Evolutionary conservation across 2,329 filamentous ascomycete genomes (phyloP).

Genomic region (Phialophora verrucosa): DNA sequence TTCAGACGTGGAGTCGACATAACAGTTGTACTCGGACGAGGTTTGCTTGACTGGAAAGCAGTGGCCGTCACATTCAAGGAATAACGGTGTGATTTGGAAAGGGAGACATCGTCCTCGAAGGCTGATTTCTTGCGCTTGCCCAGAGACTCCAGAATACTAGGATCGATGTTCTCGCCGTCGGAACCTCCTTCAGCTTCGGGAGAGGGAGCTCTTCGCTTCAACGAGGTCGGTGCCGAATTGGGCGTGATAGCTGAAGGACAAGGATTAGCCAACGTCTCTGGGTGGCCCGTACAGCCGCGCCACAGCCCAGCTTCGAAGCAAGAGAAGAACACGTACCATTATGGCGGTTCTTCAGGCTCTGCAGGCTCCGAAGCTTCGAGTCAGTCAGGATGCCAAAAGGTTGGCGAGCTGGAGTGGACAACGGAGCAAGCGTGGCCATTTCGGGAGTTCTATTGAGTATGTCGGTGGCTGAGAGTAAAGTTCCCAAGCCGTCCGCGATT

Average conservation of each 20-base stretch:
- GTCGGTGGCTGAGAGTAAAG: conserved; percentile 3
- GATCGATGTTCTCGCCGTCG: conserved; percentile 66
- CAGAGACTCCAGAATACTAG: conserved; percentile 56
- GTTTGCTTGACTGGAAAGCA: conserved; percentile 18
- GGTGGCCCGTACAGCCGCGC: neutral
- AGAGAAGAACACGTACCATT: conserved; percentile 54
- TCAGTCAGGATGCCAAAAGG: conserved; percentile 44
- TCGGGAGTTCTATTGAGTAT: neutral
- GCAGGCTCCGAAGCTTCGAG: conserved; percentile 42
- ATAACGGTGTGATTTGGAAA: conserved; percentile 58
- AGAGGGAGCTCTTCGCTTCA: conserved; percentile 55
- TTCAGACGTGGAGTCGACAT: conserved; percentile 36
- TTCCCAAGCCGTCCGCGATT: neutral
- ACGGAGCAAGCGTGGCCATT: conserved; percentile 42
- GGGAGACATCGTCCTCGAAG: conserved; percentile 42
- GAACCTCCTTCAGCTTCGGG: conserved; percentile 51
- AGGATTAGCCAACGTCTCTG: conserved; percentile 20
- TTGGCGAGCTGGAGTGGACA: conserved; percentile 41
- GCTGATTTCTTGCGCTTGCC: conserved; percentile 51
- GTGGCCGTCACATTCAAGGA: conserved; percentile 48
- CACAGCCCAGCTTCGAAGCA: neutral
- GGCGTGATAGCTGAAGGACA: conserved; percentile 35
- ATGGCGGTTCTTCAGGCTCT: conserved; percentile 46
- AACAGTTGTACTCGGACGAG: conserved; percentile 28
- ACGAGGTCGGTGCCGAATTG: conserved; percentile 44